Base-by-base conservation (phyloP, 2,329 filamentous ascomycete genomes). In the Colletotrichum sp. region DNA sequence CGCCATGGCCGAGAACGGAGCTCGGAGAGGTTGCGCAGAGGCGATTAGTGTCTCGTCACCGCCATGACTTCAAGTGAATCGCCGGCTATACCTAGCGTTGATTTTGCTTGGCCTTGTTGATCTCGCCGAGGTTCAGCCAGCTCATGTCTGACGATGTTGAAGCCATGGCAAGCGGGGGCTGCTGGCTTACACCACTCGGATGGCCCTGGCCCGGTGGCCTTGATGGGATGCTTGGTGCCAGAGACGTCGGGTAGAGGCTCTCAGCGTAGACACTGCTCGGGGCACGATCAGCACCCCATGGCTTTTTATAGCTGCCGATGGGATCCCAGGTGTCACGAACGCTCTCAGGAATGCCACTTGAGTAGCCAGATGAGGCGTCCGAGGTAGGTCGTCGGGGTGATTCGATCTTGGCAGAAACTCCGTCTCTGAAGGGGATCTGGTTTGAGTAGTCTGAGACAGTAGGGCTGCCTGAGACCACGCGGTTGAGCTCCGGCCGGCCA, bases 51-150 rank as follows among this genome's bases (percentile, higher is more conserved):
- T 68, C 72, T 68, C 48, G 59, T 65, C 44, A 68, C 76, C 61
- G 76, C 71, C 72, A 76, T 74, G 71, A 59, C 71, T 70, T 57
- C 71, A 63, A 67, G 61, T 55, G 30, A 66, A 60, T 71, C 39
- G 25, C 61, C 30, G 55, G 52, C 32, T 48, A 9, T 12, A 55
- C 48, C 30, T 68, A 76, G 60, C 52, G 55, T 22, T 57, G 74
- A 32, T 70, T 68, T 36, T 70, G 66, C 27, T 72, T 39, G 48
- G 60, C 68, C 81, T 80, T 75, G 52, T 71, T 67, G 71, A 75
- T 81, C 48, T 90, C 90, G 63, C 92, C 92, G 22, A 96, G 87
- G 81, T 96, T 95, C 78, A 96, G 85, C 94, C 94, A 96, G 84
- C 93, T 95, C 93, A 96, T 94, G 82, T 96, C 94, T 67, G 89